Base-by-base conservation (phyloP, 2,329 filamentous ascomycete species). In the Fusarium multiceps region DNA sequence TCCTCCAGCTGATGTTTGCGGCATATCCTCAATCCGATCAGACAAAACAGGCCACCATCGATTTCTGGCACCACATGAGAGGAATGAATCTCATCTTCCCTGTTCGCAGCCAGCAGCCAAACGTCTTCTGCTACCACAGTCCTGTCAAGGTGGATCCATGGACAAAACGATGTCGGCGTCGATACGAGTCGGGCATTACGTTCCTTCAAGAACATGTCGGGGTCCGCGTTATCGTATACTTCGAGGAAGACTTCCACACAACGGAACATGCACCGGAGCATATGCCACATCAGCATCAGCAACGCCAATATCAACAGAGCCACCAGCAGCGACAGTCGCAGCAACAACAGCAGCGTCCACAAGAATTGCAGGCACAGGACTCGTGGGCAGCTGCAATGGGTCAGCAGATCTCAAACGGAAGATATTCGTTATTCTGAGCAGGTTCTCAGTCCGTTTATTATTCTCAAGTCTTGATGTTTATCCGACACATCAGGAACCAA, bases 231-330 rank as follows among this genome's bases (percentile, higher is more conserved):
- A 69, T 79, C 13, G 76, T 80, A 4, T 83, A 83, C 62, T 83
- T 82, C 61, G 82, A 83, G 47, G 82, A 83, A 59, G 81, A 83
- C 55, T 81, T 82, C 67, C 82, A 83, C 47, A 80, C 77, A 4
- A 75, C 76, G 10, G 76, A 81, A 46, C 82, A 83, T 57, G 80
- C 77, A 6, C 74, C 75, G 9, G 80, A 82, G 21, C 71, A 71
- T 47, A 55, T 74, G 14, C 71, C 71, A 4, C 61, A 66, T 3
- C 69, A 69, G 34, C 67, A 66, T 1, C 63, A 65, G 0, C 67
- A 59, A 9, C 63, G 27, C n/a, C 71, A 62, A 21, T 66, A 71
- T 20, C 68, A 69, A 7, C 68, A 71, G 7, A 49, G 6, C 57
- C 41, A 48, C 25, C 68, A 59, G 9, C 62, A 72, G 13, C 69